Conservation (phyloP, 495 filamentous ascomycete genomes). For the Amorphotheca resinae region DNA sequence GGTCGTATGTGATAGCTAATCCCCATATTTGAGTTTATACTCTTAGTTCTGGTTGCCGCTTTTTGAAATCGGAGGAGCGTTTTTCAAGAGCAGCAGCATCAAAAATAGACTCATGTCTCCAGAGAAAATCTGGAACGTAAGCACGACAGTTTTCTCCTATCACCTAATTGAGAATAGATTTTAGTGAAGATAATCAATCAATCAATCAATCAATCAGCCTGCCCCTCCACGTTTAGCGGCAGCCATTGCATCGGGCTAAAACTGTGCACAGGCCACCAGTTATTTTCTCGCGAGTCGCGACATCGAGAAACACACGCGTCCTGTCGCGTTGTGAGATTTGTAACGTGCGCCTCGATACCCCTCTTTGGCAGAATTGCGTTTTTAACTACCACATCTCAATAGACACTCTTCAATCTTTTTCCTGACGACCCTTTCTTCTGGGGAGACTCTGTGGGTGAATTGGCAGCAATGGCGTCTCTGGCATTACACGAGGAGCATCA, state of each 20-base stretch:
- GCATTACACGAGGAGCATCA: slow-evolving; percentile 56
- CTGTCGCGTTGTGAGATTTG: not conserved
- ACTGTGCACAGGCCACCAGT: slow-evolving; percentile 1
- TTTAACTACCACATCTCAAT: not conserved
- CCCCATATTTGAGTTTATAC: not conserved
- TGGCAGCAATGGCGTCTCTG: not conserved
- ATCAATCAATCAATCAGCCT: too few relatives aligned
- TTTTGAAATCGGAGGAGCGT: not conserved
- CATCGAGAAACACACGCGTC: not conserved
- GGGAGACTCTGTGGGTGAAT: slow-evolving; percentile 1
- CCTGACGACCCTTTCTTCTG: not conserved
- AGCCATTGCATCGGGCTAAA: too few relatives aligned
- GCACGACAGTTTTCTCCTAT: too few relatives aligned
- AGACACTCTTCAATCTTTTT: not conserved
- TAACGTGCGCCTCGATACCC: not conserved
- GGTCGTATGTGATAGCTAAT: not conserved
- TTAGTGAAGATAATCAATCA: too few relatives aligned
- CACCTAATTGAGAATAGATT: too few relatives aligned
- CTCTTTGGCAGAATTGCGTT: not conserved
- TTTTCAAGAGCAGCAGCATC: not conserved
- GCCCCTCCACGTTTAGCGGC: not conserved
- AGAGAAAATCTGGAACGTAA: too few relatives aligned
- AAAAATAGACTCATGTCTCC: too few relatives aligned
- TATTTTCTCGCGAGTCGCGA: slow-evolving; percentile 1
- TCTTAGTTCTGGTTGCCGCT: not conserved